Evolutionary conservation across 164 flowering plant genomes (phyloP).

Genomic region (Saururus chinensis): DNA sequence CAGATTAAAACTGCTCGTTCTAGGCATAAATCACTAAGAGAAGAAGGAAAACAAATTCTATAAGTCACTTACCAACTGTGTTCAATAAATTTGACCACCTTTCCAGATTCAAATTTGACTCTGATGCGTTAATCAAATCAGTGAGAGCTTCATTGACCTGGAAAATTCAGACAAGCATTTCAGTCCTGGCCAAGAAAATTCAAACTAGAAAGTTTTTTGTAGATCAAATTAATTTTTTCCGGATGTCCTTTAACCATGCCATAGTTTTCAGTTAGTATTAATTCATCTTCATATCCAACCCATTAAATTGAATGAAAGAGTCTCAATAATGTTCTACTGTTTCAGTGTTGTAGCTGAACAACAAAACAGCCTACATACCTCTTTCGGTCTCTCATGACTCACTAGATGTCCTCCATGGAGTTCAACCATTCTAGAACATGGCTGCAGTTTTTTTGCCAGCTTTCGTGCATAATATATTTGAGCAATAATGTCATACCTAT

Average conservation of each 20-base stretch:
- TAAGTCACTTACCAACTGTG: slow-evolving; percentile 30
- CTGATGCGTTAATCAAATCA: slow-evolving; percentile 72
- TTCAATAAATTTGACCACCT: slow-evolving; percentile 72
- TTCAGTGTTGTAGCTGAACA: neutral
- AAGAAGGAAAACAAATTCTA: neutral
- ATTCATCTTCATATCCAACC: neutral
- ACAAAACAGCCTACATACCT: slow-evolving; percentile 33
- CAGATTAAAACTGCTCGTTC: neutral
- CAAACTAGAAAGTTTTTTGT: neutral
- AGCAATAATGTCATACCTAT: slow-evolving; percentile 80
- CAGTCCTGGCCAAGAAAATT: neutral
- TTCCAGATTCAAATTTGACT: slow-evolving; percentile 29
- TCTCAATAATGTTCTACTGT: neutral
- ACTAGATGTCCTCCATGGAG: slow-evolving; percentile 93
- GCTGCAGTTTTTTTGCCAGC: slow-evolving; percentile 71
- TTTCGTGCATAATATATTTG: slow-evolving; percentile 65
- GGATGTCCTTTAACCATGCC: neutral
- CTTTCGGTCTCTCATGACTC: slow-evolving; percentile 82
- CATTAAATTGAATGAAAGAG: neutral
- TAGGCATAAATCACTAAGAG: neutral
- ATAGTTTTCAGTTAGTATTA: too few relatives aligned
- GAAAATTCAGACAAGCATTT: neutral
- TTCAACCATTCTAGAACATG: slow-evolving; percentile 78
- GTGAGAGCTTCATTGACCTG: slow-evolving; percentile 39
- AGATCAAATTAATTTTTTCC: neutral